Base-by-base conservation (phyloP, 2,329 filamentous ascomycete genomes). In the Colletotrichum acutatum region DNA sequence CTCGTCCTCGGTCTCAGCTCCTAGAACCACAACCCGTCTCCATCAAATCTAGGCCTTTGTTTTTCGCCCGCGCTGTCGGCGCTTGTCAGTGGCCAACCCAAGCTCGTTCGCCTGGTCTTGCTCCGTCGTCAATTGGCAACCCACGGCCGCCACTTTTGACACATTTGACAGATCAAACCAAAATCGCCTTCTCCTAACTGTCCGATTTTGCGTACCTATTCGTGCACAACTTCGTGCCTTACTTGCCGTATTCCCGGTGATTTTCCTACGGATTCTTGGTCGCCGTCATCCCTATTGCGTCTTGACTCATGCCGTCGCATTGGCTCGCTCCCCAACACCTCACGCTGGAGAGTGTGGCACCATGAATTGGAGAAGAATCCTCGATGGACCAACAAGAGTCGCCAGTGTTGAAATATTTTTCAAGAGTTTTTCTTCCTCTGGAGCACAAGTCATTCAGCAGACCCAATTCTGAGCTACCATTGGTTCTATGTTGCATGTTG, bases 251-350 rank as follows among this genome's bases (percentile, higher is more conserved):
- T 60, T 72, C 32, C 65, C 69, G 65, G 26, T 22, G 22, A 53
- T 58, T 64, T 49, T 32, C 26, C 34, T 22, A 19, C 59, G 58
- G 69, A 32, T 37, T 58, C 26, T 68, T 46, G 52, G 5, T 54
- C 34, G 54, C 69, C 66, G 66, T 61, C 60, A 57, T 70, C 16
- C 61, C 60, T 34, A 62, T 66, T 56, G 60, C 61, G 46, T 60
- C 66, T 72, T 73, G 71, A 73, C 71, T 73, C 71, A 26, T 73
- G 71, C 54, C 49, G 71, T 73, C 66, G 66, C 71, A 71, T 61
- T 71, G 66, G 49, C 57, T 66, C 60, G 34, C 37, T 57, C 26
- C 59, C 56, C 28, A 9, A 61, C 56, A 66, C 32, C 37, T 52
- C 42, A 34, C 12, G 30, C 46, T 65, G 65, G 46, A 61, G 46